Percentiles rank a stretch among this genome's conserved stretches.
Evolutionary conservation across 345 rosid genomes (phyloP).

Genomic region (Sisymbrium irio): DNA sequence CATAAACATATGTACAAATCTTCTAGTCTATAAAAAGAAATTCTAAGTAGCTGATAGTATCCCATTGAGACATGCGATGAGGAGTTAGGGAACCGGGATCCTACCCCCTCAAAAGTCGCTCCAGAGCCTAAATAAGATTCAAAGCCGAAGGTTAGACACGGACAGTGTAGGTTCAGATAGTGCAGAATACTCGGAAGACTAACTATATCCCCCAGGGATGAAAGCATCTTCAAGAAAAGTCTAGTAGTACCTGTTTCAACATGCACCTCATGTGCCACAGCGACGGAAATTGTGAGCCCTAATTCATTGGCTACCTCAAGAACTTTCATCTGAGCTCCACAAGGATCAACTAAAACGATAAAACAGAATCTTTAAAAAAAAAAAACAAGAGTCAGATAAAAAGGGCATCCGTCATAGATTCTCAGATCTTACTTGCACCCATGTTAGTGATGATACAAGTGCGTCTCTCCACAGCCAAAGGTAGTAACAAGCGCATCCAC

Average conservation of each 20-base stretch:
- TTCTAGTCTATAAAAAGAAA: neutral
- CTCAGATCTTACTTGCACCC: conserved; percentile 71
- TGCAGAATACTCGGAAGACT: too few species aligned
- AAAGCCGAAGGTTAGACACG: neutral
- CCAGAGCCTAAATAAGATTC: conserved; percentile 44
- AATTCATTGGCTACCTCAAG: conserved; percentile 60
- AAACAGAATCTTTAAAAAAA: neutral
- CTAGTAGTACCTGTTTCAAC: conserved; percentile 39
- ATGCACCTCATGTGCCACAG: conserved; percentile 72
- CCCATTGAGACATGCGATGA: neutral
- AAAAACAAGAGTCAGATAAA: neutral
- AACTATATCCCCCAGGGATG: neutral
- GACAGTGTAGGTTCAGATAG: neutral
- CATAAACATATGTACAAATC: neutral
- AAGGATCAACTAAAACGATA: conserved; percentile 59
- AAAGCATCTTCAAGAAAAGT: neutral
- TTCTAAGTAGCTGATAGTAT: neutral
- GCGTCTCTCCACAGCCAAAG: conserved; percentile 71
- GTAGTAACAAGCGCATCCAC: conserved; percentile 80
- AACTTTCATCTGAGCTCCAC: conserved; percentile 72
- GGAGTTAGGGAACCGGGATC: conserved; percentile 38
- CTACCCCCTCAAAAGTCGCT: conserved; percentile 51
- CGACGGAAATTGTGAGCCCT: conserved; percentile 61
- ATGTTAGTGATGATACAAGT: conserved; percentile 80
- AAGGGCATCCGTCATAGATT: neutral